Evolutionary conservation across 1,139 yeast species (phyloP).

Genomic region (Pneumocystis murina): DNA sequence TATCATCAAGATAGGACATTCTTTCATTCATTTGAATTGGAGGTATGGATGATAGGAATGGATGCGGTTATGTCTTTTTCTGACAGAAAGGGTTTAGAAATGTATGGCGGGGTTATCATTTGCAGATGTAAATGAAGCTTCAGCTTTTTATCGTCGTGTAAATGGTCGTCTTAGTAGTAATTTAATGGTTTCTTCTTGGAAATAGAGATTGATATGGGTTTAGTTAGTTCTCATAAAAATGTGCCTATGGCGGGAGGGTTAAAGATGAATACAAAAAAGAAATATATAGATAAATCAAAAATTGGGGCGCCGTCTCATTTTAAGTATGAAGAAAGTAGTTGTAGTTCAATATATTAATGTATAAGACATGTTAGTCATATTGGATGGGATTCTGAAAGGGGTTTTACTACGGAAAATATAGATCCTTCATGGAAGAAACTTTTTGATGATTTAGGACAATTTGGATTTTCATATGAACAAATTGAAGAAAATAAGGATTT

Average conservation of each 20-base stretch:
- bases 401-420: conserved; percentile 7
- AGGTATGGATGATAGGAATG: conserved; percentile 25
- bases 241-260: background rate
- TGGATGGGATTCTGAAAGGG: conserved; percentile 5
- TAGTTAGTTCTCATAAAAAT: background rate
- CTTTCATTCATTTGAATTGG: conserved; percentile 88
- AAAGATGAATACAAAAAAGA: background rate
- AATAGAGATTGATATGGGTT: background rate
- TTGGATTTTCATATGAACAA: conserved; percentile 79
- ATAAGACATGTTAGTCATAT: conserved; percentile 3
- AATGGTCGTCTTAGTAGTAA: conserved; percentile 22
- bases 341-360: background rate
- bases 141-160: conserved; percentile 64
- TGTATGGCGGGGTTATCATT: conserved; percentile 79
- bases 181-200: background rate
- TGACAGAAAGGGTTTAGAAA: conserved; percentile 17
- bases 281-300: background rate
- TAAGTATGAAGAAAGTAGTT: background rate
- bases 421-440: conserved; percentile 78
- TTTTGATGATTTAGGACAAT: conserved; percentile 55
- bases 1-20: conserved; percentile 88
- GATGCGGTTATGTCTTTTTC: background rate
- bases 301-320: background rate
- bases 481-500: conserved; percentile 57
- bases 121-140: conserved; percentile 79